Conservation (phyloP, 225 moss, liverwort and hornwort species). For the Sphagnum contortum region DNA sequence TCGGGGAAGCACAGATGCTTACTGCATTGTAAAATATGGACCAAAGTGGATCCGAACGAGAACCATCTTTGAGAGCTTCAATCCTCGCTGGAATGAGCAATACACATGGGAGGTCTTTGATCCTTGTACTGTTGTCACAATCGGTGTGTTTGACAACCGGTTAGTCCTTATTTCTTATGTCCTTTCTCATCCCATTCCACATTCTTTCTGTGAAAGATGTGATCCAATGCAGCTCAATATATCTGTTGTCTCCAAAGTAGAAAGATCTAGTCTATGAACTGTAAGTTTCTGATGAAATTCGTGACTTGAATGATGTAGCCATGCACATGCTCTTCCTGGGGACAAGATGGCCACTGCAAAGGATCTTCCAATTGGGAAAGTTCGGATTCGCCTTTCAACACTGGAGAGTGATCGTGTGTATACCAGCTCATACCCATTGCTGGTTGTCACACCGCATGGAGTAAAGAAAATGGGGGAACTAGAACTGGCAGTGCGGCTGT, state of each 20-base stretch:
- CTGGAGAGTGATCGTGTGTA: conserved; percentile 83
- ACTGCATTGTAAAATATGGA: conserved; percentile 81
- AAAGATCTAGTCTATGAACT: no score
- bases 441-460: conserved; percentile 84
- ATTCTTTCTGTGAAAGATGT: no score
- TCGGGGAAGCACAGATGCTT: conserved; percentile 54
- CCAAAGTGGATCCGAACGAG: conserved; percentile 91
- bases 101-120: conserved; percentile 97
- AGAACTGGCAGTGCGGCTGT: conserved; percentile 71
- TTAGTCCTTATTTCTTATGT: conserved; percentile 4
- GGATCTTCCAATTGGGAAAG: conserved; percentile 77
- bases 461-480: conserved; percentile 97
- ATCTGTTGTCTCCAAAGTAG: no score
- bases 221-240: no score
- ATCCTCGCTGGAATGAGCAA: conserved; percentile 95
- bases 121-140: conserved; percentile 84
- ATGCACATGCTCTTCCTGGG: conserved; percentile 21
- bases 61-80: conserved; percentile 80
- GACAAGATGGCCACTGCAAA: conserved; percentile 32
- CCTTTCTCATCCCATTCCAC: no score
- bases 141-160: conserved; percentile 92
- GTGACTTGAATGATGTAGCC: conserved; percentile 19
- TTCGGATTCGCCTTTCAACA: conserved; percentile 78
- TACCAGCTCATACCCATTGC: conserved; percentile 73
- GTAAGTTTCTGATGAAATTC: not conserved